Percentiles rank a stretch among this genome's conserved stretches.
Evolutionary conservation across 1,284 basidiomycete genomes (phyloP).

Genomic region (Ceratobasidium sp.): DNA sequence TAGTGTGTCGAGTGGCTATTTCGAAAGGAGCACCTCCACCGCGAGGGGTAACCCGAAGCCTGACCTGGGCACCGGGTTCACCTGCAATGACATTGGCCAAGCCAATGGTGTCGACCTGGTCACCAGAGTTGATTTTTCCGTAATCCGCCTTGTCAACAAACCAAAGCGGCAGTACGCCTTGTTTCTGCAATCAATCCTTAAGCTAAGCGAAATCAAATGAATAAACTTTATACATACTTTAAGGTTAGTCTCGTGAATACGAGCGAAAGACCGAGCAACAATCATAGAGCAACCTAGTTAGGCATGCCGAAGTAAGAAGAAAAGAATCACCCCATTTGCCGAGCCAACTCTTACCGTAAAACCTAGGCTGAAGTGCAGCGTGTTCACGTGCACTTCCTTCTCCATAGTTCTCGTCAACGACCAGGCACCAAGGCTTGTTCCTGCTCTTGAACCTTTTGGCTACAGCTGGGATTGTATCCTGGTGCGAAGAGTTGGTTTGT

Average conservation of each 20-base stretch:
- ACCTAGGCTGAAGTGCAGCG: conserved; percentile 95
- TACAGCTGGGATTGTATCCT: conserved; percentile 87
- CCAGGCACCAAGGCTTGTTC: conserved; percentile 89
- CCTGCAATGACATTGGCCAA: conserved; percentile 65
- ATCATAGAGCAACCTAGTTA: conserved; percentile 81
- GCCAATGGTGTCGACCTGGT: conserved; percentile 68
- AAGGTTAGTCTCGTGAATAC: conserved; percentile 98
- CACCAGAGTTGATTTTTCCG: conserved; percentile 80
- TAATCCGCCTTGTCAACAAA: conserved; percentile 90
- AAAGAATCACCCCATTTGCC: neutral
- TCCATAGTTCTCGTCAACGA: conserved; percentile 97
- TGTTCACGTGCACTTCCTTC: conserved; percentile 99
- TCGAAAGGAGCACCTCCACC: conserved; percentile 68
- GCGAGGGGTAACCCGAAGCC: conserved; percentile 74
- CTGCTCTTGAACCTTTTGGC: conserved; percentile 88
- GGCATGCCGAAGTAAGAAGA: conserved; percentile 10
- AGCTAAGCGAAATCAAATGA: neutral
- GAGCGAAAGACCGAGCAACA: conserved; percentile 91
- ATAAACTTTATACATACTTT: conserved; percentile 65
- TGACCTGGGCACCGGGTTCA: conserved; percentile 63
- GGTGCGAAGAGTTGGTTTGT: conserved; percentile 58
- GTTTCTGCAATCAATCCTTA: conserved; percentile 73
- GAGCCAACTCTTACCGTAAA: conserved; percentile 72
- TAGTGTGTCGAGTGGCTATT: conserved; percentile 83
- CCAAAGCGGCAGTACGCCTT: conserved; percentile 93